Evolutionary conservation across 495 filamentous ascomycete species (phyloP).

Genomic region (Aspergillus diversus): DNA sequence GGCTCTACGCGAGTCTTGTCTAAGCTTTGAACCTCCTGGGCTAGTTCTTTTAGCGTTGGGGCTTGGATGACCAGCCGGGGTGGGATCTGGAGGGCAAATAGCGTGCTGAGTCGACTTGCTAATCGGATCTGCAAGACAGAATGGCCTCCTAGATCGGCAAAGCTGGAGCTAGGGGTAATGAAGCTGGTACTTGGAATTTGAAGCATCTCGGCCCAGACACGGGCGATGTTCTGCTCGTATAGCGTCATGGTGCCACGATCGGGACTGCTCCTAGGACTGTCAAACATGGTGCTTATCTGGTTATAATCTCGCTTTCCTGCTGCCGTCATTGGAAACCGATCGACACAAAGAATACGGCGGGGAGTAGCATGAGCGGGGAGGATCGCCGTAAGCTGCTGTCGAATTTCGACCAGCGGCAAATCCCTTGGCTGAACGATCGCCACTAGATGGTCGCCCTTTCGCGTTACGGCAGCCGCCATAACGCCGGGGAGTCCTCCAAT

Average conservation of each 20-base stretch:
- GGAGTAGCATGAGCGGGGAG: conserved; percentile 30
- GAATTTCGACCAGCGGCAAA: conserved; percentile 8
- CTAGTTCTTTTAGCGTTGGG: background rate
- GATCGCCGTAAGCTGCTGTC: background rate
- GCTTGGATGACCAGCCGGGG: conserved; percentile 12
- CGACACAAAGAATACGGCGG: conserved; percentile 21
- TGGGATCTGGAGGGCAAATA: conserved; percentile 15
- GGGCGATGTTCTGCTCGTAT: background rate
- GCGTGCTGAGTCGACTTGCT: conserved; percentile 11
- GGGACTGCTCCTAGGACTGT: background rate
- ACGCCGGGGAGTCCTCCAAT: conserved; percentile 13
- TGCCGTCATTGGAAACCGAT: conserved; percentile 30
- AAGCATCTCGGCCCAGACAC: conserved; percentile 9
- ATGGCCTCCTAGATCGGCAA: conserved; percentile 26
- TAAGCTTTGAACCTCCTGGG: background rate
- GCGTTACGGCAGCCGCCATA: conserved; percentile 15
- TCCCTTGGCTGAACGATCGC: conserved; percentile 14
- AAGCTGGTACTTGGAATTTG: background rate
- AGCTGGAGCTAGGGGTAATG: conserved; percentile 21
- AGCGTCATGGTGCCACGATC: background rate
- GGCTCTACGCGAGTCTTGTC: background rate
- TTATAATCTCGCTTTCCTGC: conserved; percentile 36
- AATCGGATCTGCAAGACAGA: conserved; percentile 24
- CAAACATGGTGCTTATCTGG: conserved; percentile 13
- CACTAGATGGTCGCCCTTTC: conserved; percentile 27